phyloP scores from a whole-genome alignment of 2,329 filamentous ascomycete species.

The Esteya vermicola region DNA sequence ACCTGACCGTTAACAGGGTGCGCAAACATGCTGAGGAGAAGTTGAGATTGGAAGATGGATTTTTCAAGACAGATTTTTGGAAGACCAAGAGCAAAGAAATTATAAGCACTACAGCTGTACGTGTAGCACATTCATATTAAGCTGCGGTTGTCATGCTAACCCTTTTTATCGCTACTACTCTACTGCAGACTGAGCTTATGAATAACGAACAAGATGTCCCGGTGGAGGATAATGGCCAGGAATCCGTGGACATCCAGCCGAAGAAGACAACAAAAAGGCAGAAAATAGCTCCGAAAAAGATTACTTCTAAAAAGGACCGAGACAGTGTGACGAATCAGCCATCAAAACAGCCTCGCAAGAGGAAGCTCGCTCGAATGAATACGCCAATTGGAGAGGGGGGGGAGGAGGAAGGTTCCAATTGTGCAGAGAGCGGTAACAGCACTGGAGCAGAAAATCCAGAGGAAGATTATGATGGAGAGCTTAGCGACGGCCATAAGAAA shows the following conservation, averaged over 20 bases:
- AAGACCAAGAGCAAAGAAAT: slow-evolving; percentile 42
- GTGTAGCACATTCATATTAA: no score
- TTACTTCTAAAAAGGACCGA: slow-evolving; percentile 5
- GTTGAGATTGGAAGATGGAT: slow-evolving; percentile 32
- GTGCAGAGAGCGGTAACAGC: background rate
- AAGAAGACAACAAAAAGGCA: slow-evolving; percentile 11
- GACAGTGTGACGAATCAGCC: background rate
- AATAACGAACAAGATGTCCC: background rate
- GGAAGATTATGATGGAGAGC: no score
- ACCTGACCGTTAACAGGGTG: slow-evolving; percentile 41
- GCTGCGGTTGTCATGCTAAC: background rate
- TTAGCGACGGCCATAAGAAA: no score
- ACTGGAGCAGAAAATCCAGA: no score
- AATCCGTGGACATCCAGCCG: slow-evolving; percentile 2
- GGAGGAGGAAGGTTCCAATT: background rate
- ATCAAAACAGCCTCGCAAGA: background rate
- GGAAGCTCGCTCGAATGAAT: background rate
- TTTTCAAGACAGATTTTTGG: slow-evolving; percentile 36
- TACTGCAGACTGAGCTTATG: slow-evolving; percentile 5
- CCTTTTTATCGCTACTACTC: background rate
- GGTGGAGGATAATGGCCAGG: no score
- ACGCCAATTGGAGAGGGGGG: background rate
- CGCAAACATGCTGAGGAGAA: slow-evolving; percentile 36
- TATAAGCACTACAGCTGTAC: slow-evolving; percentile 41
- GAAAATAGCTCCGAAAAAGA: slow-evolving; percentile 5